phyloP scores from a whole-genome alignment of 208 protist species.

The Leishmania lainsoni region DNA sequence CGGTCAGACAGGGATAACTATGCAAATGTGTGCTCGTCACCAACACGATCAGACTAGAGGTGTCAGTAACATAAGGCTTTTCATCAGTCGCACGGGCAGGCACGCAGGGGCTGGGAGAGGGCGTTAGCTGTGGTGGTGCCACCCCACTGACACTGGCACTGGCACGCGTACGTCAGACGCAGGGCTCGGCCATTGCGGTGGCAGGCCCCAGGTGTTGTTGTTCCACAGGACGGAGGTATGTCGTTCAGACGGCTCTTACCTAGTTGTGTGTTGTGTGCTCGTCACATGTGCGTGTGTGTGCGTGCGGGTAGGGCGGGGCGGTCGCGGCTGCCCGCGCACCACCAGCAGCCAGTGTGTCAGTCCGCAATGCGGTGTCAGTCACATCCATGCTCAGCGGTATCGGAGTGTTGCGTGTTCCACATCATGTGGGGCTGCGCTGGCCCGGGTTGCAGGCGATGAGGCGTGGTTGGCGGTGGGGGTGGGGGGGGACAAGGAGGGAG shows the following conservation, averaged over 20 bases:
- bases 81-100: constrained; percentile 20
- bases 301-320: neutral
- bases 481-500: neutral
- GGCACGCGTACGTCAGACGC: constrained; percentile 8
- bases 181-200: constrained; percentile 29
- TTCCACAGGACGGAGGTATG: constrained; percentile 30
- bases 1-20: constrained; percentile 48
- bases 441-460: neutral
- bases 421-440: constrained; percentile 19
- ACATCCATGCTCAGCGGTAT: constrained; percentile 37
- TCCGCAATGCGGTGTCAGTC: constrained; percentile 27
- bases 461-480: neutral
- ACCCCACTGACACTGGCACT: neutral
- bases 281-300: constrained; percentile 23
- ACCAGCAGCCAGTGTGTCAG: constrained; percentile 7
- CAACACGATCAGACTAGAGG: constrained; percentile 40
- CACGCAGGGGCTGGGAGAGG: neutral
- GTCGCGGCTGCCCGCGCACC: neutral
- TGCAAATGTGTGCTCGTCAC: constrained; percentile 44
- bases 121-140: neutral
- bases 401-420: constrained; percentile 31
- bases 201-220: constrained; percentile 21
- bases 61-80: constrained; percentile 30
- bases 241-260: constrained; percentile 43
- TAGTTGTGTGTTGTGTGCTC: constrained; percentile 23